Evolutionary conservation across 129 eudicot species (phyloP).

Genomic region (Kitagawia praeruptora): DNA sequence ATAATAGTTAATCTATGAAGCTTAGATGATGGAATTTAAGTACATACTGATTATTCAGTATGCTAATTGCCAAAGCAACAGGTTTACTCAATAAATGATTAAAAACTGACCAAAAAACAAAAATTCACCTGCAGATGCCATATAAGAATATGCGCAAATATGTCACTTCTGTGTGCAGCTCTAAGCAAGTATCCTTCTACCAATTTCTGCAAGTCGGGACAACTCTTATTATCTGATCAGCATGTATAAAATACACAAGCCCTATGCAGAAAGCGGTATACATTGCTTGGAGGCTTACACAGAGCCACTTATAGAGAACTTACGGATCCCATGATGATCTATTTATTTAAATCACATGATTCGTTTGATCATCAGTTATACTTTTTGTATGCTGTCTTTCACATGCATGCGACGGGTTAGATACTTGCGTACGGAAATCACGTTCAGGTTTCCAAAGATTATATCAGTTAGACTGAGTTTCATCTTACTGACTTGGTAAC

Average conservation of each 20-base stretch:
- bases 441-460: neutral
- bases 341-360: too few relatives aligned
- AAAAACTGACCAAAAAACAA: neutral
- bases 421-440: neutral
- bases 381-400: neutral
- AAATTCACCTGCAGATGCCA: conserved; percentile 89
- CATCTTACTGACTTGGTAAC: too few relatives aligned
- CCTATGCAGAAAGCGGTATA: conserved; percentile 1
- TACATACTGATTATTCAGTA: neutral
- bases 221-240: neutral
- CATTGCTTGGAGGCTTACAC: neutral
- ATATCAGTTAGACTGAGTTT: neutral
- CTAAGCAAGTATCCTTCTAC: conserved; percentile 97
- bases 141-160: conserved; percentile 91
- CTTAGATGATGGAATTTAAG: neutral
- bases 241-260: neutral
- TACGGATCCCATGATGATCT: too few relatives aligned
- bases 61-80: neutral
- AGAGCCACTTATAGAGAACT: neutral
- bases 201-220: conserved; percentile 48
- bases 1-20: conserved; percentile 16
- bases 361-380: neutral
- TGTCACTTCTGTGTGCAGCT: too few relatives aligned
- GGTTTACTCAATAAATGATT: neutral
- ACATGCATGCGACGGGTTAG: neutral